phyloP scores from a whole-genome alignment of 2,329 filamentous ascomycete species.

The Aspergillus sp. region DNA sequence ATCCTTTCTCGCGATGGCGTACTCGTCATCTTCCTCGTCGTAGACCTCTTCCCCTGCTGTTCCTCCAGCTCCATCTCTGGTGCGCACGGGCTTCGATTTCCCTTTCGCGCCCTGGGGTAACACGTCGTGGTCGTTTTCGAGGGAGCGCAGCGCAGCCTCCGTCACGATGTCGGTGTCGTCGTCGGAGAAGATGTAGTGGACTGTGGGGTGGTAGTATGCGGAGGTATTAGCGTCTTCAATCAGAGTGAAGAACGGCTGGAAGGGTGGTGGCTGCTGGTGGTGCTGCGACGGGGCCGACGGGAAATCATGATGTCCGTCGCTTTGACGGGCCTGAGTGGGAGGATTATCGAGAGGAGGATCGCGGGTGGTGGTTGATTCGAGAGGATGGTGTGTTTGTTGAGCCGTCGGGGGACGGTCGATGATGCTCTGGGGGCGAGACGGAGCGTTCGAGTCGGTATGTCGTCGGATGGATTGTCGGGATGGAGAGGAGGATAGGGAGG shows the following conservation, averaged over 20 bases:
- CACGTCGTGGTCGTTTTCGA: conserved; percentile 47
- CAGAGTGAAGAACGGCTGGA: conserved; percentile 82
- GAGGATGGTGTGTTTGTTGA: conserved; percentile 11
- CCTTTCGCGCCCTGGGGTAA: conserved; percentile 24
- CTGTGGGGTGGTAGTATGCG: conserved; percentile 76
- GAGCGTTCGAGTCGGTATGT: conserved; percentile 9
- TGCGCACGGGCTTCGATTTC: conserved; percentile 8
- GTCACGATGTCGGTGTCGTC: conserved; percentile 80
- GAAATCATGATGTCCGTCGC: conserved; percentile 18
- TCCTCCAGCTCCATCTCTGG: conserved; percentile 1
- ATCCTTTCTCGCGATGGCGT: conserved; percentile 19
- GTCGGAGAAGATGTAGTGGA: conserved; percentile 92
- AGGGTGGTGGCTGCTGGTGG: conserved; percentile 48
- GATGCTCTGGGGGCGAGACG: conserved; percentile 23
- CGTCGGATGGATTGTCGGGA: conserved; percentile 26
- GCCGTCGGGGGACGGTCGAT: conserved; percentile 18
- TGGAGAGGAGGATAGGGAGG: conserved; percentile 29
- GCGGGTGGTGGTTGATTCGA: conserved; percentile 11
- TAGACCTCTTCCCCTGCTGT: conserved; percentile 11
- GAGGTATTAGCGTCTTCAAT: conserved; percentile 73
- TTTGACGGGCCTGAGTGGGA: conserved; percentile 7
- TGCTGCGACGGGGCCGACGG: neutral
- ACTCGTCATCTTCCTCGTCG: conserved; percentile 24
- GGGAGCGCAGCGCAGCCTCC: conserved; percentile 58
- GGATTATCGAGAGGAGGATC: conserved; percentile 6